phyloP scores from a whole-genome alignment of 805 yeast species.

The Wickerhamomyces alni region DNA sequence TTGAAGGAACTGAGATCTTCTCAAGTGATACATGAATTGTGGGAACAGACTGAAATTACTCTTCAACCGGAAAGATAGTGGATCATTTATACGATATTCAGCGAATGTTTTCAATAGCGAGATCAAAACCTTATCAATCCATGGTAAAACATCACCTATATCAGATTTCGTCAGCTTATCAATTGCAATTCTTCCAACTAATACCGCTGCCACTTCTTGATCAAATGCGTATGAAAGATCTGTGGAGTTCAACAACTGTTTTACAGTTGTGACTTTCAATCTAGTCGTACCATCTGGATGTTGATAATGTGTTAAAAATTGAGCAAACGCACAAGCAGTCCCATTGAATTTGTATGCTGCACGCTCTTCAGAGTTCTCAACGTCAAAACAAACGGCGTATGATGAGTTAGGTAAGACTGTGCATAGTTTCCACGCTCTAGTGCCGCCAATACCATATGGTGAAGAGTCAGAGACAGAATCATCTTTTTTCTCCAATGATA shows the following conservation, averaged over 20 bases:
- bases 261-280: conserved; percentile 55
- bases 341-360: conserved; percentile 7
- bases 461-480: conserved; percentile 11
- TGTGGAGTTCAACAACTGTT: conserved; percentile 36
- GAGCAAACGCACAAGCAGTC: conserved; percentile 33
- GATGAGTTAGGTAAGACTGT: conserved; percentile 51
- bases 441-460: conserved; percentile 41
- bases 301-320: conserved; percentile 56
- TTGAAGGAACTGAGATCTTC: conserved; percentile 93
- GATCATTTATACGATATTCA: conserved; percentile 39
- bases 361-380: conserved; percentile 20
- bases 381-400: conserved; percentile 53
- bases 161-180: conserved; percentile 25
- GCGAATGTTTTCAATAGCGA: conserved; percentile 42
- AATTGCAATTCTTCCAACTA: conserved; percentile 51
- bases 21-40: conserved; percentile 90
- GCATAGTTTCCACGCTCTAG: conserved; percentile 57
- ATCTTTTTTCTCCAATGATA: conserved; percentile 33
- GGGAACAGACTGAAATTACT: conserved; percentile 71
- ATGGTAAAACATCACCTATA: conserved; percentile 37
- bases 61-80: neutral
- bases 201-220: conserved; percentile 64
- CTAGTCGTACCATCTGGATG: conserved; percentile 54
- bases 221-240: conserved; percentile 48
- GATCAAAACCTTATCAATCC: conserved; percentile 42